Percentiles rank a stretch among this genome's conserved stretches.
Evolutionary conservation across 345 rosid species (phyloP).

Genomic region (Pistacia integerrima): DNA sequence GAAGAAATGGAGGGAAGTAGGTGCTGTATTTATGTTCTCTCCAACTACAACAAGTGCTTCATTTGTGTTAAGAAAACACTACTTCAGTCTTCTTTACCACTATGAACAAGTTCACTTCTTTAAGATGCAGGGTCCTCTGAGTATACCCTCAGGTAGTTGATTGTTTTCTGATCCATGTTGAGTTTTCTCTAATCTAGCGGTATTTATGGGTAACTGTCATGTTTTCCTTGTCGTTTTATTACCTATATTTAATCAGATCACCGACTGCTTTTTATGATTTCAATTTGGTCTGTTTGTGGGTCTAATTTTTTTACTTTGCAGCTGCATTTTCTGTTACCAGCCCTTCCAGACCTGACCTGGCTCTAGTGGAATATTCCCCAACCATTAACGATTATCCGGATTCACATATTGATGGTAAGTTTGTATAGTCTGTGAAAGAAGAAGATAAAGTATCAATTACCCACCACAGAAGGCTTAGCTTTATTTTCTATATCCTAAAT

Average conservation of each 20-base stretch:
- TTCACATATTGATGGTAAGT: slow-evolving; percentile 48
- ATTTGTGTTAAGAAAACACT: slow-evolving; percentile 87
- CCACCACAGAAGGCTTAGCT: slow-evolving; percentile 26
- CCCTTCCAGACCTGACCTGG: slow-evolving; percentile 52
- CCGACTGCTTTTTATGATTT: slow-evolving; percentile 9
- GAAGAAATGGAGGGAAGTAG: slow-evolving; percentile 99
- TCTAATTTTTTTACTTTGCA: slow-evolving; percentile 23
- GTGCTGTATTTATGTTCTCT: slow-evolving; percentile 79
- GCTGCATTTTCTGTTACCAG: slow-evolving; percentile 45
- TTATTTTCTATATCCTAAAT: slow-evolving; percentile 19
- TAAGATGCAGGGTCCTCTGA: slow-evolving; percentile 60
- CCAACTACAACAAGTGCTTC: slow-evolving; percentile 97
- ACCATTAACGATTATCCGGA: slow-evolving; percentile 30
- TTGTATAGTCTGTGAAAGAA: background rate
- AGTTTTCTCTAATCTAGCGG: background rate
- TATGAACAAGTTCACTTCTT: slow-evolving; percentile 92
- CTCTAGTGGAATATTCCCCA: slow-evolving; percentile 63
- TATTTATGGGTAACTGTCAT: slow-evolving; percentile 7
- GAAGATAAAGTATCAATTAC: slow-evolving; percentile 21
- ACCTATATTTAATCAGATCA: background rate
- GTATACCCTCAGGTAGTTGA: slow-evolving; percentile 54
- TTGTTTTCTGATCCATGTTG: background rate
- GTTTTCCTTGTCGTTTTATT: background rate
- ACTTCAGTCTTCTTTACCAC: slow-evolving; percentile 75
- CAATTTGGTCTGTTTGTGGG: background rate